Evolutionary conservation across 2,329 filamentous ascomycete species (phyloP), one percentile per base, ranked within the genome.

Genomic region (Diaporthe humulicola): DNA sequence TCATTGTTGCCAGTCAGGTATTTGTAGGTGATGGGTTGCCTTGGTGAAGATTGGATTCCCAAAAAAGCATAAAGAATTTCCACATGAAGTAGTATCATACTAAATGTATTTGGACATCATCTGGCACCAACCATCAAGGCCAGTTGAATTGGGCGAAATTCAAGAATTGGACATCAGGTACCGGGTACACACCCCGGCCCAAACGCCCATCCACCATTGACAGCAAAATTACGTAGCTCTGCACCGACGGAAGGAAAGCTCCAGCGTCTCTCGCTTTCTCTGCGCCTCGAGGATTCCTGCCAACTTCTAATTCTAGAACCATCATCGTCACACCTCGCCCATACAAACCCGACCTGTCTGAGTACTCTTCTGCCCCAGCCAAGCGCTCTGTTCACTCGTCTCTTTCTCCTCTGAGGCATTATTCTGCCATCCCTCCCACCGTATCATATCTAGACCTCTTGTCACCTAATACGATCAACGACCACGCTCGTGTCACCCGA

Each of bases 251-350:
- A 67, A 67, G 30, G 64, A 52, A 67, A 67, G 64, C 64, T 67
- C 64, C 64, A 67, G 64, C 64, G 30, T 52, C 38, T 64, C 17
- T 64, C 38, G 28, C 40, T 40, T 52, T 52, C 28, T 40, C 30
- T 69, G n/a, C 15, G 15, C 8, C n/a, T 54, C 6, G 48, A 38
- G 45, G 33, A 54, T 40, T 50, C 64, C n/a, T 54, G 64, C 64
- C 64, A 54, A 69, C 45, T 69, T 69, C 64, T 30, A 54, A 40
- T 69, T 69, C 64, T 69, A 69, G 64, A 69, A 69, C 64, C 48
- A 69, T 66, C 61, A 50, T 52, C 64, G 64, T 67, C 42, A 67
- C 61, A 52, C 45, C 42, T 30, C 8, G 28, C 42, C 19, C 28
- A 50, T 33, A 36, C 19, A 42, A 50, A 36, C 19, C 28, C 15